These are phyloP conservation scores for Picea abies DNA, from an alignment of 83 land plant species.

Conservation along the genomic window DNA sequence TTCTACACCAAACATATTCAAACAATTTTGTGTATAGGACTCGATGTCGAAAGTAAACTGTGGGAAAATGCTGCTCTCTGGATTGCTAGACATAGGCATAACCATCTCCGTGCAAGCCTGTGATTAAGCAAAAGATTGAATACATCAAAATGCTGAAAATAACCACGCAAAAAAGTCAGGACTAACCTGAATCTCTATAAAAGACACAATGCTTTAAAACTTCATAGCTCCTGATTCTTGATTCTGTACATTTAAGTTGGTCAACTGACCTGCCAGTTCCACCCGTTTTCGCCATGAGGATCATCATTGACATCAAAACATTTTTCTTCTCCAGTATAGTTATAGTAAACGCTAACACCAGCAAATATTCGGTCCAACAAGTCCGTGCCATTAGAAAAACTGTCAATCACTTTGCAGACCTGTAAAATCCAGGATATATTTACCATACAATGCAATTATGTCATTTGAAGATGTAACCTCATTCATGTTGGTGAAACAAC, in stretches of 20 bases:
- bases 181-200: background rate
- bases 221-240: background rate
- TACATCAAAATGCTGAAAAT: background rate
- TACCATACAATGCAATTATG: background rate
- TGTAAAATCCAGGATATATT: conserved; percentile 20
- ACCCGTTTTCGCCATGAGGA: conserved; percentile 87
- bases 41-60: conserved; percentile 55
- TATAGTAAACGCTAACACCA: conserved; percentile 87
- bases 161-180: background rate
- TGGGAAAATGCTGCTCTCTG: conserved; percentile 77
- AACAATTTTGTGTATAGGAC: conserved; percentile 46
- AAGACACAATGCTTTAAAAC: background rate
- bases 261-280: conserved; percentile 91
- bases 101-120: conserved; percentile 99
- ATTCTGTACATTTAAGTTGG: background rate
- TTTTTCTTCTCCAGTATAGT: conserved; percentile 70
- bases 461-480: background rate
- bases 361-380: conserved; percentile 57
- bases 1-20: conserved; percentile 44
- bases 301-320: conserved; percentile 85
- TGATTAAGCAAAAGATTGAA: background rate
- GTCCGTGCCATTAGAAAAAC: conserved; percentile 47
- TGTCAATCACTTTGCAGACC: conserved; percentile 79
- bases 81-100: conserved; percentile 88
- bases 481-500: background rate